Conservation (phyloP, 1,284 basidiomycete species). For the Melampsora americana region DNA sequence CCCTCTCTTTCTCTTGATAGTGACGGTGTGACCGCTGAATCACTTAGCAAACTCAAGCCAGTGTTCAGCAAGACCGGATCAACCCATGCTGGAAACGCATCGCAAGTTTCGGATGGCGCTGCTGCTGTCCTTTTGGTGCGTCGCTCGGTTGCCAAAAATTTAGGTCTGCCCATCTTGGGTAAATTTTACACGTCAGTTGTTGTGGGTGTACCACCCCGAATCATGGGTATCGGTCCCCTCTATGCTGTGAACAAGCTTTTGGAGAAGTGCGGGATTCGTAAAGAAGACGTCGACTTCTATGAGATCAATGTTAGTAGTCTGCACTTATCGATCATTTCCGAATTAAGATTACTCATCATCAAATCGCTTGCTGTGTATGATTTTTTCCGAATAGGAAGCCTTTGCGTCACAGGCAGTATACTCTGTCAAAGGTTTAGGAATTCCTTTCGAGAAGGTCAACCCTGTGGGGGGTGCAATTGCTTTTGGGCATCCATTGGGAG, state of each 20-base stretch:
- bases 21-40: slow-evolving; percentile 82
- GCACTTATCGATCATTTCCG: slow-evolving; percentile 61
- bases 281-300: slow-evolving; percentile 80
- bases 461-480: slow-evolving; percentile 58
- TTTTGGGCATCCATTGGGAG: slow-evolving; percentile 55
- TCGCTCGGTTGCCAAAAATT: slow-evolving; percentile 78
- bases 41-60: slow-evolving; percentile 84
- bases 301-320: slow-evolving; percentile 76
- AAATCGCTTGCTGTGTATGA: not conserved
- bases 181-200: slow-evolving; percentile 78
- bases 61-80: slow-evolving; percentile 83
- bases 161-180: slow-evolving; percentile 84
- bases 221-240: slow-evolving; percentile 71
- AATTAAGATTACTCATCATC: too few relatives aligned
- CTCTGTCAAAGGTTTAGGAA: slow-evolving; percentile 61
- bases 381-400: slow-evolving; percentile 49
- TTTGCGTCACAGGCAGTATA: slow-evolving; percentile 57
- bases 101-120: slow-evolving; percentile 95
- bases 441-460: slow-evolving; percentile 57
- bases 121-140: slow-evolving; percentile 87
- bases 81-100: slow-evolving; percentile 90
- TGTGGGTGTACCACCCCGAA: slow-evolving; percentile 63
- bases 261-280: slow-evolving; percentile 66
- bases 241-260: slow-evolving; percentile 85
- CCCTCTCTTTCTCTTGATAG: slow-evolving; percentile 53